phyloP scores from a whole-genome alignment of 139 green algal species.

The Chlamydomonas schloesseri region DNA sequence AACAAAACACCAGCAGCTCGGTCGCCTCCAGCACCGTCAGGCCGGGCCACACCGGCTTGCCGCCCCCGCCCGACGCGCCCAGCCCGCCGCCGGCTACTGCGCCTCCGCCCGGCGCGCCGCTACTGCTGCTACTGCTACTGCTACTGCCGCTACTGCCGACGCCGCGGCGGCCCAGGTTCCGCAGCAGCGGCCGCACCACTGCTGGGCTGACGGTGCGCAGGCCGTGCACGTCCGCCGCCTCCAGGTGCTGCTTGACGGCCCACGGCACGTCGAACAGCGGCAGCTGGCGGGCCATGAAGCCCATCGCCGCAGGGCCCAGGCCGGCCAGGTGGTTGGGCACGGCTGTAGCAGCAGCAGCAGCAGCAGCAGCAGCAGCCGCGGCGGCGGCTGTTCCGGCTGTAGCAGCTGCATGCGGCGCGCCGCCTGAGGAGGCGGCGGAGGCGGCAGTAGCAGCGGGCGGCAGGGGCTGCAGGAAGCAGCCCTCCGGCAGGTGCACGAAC shows the following conservation, averaged over 20 bases:
- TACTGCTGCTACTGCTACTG: too few relatives aligned
- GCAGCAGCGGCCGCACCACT: conserved; percentile 66
- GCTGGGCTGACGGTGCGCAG: conserved; percentile 60
- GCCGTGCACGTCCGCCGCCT: conserved; percentile 61
- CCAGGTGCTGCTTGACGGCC: conserved; percentile 63
- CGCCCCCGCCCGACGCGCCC: not conserved
- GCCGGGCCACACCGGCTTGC: not conserved
- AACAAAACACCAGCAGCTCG: conserved; percentile 70
- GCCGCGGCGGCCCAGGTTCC: conserved; percentile 29
- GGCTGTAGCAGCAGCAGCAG: too few relatives aligned
- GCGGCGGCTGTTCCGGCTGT: too few relatives aligned
- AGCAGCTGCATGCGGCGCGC: too few relatives aligned
- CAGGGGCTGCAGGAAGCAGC: conserved; percentile 69
- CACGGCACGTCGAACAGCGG: conserved; percentile 71
- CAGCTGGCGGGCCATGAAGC: conserved; percentile 66
- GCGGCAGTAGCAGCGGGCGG: too few relatives aligned
- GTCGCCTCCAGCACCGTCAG: conserved; percentile 54
- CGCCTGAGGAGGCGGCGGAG: too few relatives aligned
- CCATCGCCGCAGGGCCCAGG: conserved; percentile 56
- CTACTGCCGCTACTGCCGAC: not conserved
- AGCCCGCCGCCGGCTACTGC: too few relatives aligned
- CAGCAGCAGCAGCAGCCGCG: too few relatives aligned
- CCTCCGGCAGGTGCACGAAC: conserved; percentile 63
- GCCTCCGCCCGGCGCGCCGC: not conserved
- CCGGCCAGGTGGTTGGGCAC: conserved; percentile 28